phyloP scores from a whole-genome alignment of 75 land plant genomes.

The Selaginella moellendorffii region DNA sequence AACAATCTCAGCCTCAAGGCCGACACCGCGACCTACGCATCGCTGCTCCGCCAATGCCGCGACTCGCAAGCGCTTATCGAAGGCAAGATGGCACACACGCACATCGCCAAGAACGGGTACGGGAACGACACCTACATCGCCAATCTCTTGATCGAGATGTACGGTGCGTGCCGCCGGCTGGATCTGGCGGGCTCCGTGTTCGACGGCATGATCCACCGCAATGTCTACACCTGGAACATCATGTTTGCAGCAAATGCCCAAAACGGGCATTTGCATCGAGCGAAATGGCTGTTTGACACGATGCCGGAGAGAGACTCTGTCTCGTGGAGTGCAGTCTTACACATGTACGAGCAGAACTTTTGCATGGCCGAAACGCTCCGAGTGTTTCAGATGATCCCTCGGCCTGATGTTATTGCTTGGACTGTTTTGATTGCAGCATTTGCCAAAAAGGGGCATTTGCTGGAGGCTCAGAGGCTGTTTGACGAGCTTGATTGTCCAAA shows the following conservation, averaged over 20 bases:
- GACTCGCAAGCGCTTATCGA: neutral
- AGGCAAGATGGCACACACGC: neutral
- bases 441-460: neutral
- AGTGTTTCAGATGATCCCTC: neutral
- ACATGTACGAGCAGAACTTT: neutral
- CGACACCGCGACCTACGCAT: neutral
- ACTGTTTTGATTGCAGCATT: neutral
- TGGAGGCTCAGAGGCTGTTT: neutral
- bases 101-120: neutral
- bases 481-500: neutral
- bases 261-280: neutral
- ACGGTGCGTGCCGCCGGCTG: neutral
- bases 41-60: neutral
- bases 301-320: neutral
- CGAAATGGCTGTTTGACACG: neutral
- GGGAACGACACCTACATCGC: neutral
- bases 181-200: neutral
- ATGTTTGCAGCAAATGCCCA: slow-evolving; percentile 3
- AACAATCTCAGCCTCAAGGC: neutral
- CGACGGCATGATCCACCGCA: neutral
- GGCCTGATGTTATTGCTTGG: neutral
- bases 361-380: neutral
- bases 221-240: slow-evolving; percentile 7
- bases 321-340: neutral
- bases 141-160: slow-evolving; percentile 3